phyloP scores from a whole-genome alignment of 345 rosid genomes.

The Diplotaxis tenuifolia region DNA sequence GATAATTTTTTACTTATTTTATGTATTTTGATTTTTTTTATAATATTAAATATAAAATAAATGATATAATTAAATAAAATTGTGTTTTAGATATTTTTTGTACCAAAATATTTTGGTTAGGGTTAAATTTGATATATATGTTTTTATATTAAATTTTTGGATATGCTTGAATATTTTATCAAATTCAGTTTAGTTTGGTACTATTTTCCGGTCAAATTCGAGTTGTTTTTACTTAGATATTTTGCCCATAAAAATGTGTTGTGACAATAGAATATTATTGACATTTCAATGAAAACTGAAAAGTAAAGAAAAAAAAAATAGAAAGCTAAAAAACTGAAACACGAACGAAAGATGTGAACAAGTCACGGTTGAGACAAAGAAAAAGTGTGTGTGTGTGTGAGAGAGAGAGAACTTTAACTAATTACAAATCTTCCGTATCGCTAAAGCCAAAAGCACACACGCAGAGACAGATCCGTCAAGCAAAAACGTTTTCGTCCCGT shows the following conservation, averaged over 20 bases:
- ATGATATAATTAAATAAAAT: no score
- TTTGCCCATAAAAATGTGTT: neutral
- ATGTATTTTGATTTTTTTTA: no score
- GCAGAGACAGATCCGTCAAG: conserved; percentile 34
- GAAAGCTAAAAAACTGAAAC: conserved; percentile 4
- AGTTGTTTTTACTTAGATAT: no score
- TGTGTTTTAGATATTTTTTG: no score
- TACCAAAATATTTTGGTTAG: no score
- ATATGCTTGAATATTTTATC: no score
- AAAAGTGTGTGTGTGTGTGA: neutral
- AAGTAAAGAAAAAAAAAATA: neutral
- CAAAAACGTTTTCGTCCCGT: conserved; percentile 35
- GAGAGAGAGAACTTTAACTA: neutral
- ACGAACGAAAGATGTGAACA: conserved; percentile 37
- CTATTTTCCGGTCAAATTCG: no score
- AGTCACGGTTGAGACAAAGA: conserved; percentile 26
- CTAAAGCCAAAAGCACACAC: conserved; percentile 31
- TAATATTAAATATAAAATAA: no score
- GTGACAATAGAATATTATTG: neutral
- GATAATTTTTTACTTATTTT: no score
- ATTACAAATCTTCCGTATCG: conserved; percentile 27
- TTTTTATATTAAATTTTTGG: no score
- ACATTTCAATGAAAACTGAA: neutral
- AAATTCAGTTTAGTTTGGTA: no score
- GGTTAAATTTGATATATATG: no score